Evolutionary conservation across 179 eudicot species (phyloP), one percentile per base, ranked within the genome.

Genomic region (Camellia oleifera): DNA sequence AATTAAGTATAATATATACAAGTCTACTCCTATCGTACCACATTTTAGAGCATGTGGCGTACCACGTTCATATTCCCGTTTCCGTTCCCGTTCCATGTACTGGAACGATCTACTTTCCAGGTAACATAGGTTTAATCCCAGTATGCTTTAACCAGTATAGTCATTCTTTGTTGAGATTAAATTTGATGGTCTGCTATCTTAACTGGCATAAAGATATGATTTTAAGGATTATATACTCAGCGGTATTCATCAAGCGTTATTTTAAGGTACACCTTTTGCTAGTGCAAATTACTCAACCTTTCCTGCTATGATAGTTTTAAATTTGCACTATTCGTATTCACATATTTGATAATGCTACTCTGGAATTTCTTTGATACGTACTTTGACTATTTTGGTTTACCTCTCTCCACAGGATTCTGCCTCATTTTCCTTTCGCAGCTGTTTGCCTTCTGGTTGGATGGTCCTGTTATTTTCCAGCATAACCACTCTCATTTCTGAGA

Each of bases 391-490:
- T 3, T n/a, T 70, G 23, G 72, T 53, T 44, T 46, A n/a, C 57
- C 32, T 76, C 44, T 81, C 44, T 81, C 74, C 17, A 11, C 90
- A 97, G 97, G 98, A 83, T 77, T 89, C 96, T 45, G 84, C 88
- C 44, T 87, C 94, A 23, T 97, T 97, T 80, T 90, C 98, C 76
- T 91, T 94, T 61, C 77, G 76, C 66, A 83, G 85, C 81, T 97
- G 99, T 88, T 88, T 97, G 86, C 99, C 99, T 50, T 89, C 94
- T 2, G 99, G 99, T 72, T 94, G 91, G 94, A 69, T 26, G 15
- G 79, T 89, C 67, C 83, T 95, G 83, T 54, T 93, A 62, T 74
- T 90, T 82, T 92, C 95, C 54, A 86, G 93, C 72, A 64, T 84
- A 52, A 83, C 82, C 65, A 93, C 95, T 74, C 88, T 90, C 48